Conservation (phyloP, 139 green algal species). For the Ettlia oleoabundans region DNA sequence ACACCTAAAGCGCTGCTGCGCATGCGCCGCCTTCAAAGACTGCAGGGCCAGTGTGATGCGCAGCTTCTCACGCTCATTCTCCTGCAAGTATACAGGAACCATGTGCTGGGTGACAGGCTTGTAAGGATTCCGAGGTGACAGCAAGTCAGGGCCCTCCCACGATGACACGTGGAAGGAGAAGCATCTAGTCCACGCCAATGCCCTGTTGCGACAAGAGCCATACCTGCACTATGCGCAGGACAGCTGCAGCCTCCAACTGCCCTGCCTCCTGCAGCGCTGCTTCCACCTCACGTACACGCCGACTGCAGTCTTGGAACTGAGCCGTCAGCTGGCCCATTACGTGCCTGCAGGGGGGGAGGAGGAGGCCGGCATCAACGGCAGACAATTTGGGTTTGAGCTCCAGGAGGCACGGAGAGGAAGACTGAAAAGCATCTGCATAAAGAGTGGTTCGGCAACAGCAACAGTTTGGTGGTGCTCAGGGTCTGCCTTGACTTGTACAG, state of each 20-base stretch:
- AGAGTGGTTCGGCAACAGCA: too few species aligned
- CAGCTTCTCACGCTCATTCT: slow-evolving; percentile 66
- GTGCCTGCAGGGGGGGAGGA: slow-evolving; percentile 16
- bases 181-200: too few species aligned
- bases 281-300: slow-evolving; percentile 26
- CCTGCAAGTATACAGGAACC: too few species aligned
- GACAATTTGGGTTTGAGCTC: too few species aligned
- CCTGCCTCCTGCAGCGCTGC: neutral
- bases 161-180: too few species aligned
- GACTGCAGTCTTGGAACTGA: slow-evolving; percentile 36
- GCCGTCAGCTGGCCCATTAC: slow-evolving; percentile 33
- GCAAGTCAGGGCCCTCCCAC: too few species aligned
- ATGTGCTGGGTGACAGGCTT: too few species aligned
- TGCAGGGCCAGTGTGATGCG: slow-evolving; percentile 51
- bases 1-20: slow-evolving; percentile 27
- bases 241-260: slow-evolving; percentile 28
- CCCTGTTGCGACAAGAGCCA: too few species aligned
- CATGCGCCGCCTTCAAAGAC: slow-evolving; percentile 33
- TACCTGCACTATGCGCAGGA: slow-evolving; percentile 50
- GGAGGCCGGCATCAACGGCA: neutral
- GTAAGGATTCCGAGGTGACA: too few species aligned
- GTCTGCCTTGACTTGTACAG: neutral
- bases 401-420: neutral
- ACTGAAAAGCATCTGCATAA: neutral
- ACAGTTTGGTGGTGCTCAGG: neutral